Evolutionary conservation across 2,329 filamentous ascomycete species (phyloP), one percentile per base, ranked within the genome.

Genomic region (Cadophora malorum): DNA sequence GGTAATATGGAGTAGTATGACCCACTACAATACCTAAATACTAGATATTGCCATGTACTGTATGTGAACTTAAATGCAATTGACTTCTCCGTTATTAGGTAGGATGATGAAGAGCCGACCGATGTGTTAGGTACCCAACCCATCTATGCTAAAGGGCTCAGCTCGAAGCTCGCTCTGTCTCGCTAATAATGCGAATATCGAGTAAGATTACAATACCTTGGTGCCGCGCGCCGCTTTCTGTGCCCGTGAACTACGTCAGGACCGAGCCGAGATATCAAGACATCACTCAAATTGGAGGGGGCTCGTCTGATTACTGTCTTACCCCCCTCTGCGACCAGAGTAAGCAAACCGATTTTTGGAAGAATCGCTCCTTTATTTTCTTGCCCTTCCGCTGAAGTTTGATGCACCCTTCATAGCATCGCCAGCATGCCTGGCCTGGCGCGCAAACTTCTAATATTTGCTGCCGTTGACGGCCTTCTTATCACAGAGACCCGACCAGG

Each of bases 371-470:
- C 23, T 28, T 31, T 19, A 6, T 45, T 45, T 45, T 45, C 14
- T 6, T 28, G 28, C 28, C 28, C 6, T 19, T 64, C 14, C 19
- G 3, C 23, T 28, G 16, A 16, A 33, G 31, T 45, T 67, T 21
- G n/a, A 69, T 69, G 63, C 58, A 25, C 28, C 28, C 19, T 53
- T 53, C 56, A 65, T 73, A 73, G 65, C 66, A 61, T 33, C 62
- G 71, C 69, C 68, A 75, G 72, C 23, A 79, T 79, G 77, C 75
- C 77, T 74, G 73, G 76, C 69, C 68, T 78, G 53, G 74, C 70
- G 60, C 76, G 77, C 21, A 79, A 78, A 67, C 64, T 79, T 45
- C 67, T 78, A 21, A 75, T 79, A 62, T 77, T 74, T 65, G 77
- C 78, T 23, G 75, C 74, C 25, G 66, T 76, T 9, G 77, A 79